A percentile compares a stretch with the other conserved stretches of the same genome.
Evolutionary conservation across 306 rosid species (phyloP).

Genomic region (Aeschynomene evenia): DNA sequence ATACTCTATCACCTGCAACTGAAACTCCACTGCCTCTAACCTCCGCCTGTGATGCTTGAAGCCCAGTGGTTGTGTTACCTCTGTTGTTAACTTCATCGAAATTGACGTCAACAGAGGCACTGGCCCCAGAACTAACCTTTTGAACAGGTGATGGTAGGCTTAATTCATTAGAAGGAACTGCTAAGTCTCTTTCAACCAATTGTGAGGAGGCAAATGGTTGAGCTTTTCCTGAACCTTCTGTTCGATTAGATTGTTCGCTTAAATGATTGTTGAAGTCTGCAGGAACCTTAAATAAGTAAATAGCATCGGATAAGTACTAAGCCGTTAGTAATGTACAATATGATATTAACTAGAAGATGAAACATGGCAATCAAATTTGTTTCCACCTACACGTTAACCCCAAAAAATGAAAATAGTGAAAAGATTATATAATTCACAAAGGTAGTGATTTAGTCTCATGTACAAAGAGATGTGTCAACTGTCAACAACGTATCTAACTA

Average conservation of each 20-base stretch:
- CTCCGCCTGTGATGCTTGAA: conserved; percentile 58
- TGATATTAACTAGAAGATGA: conserved; percentile 21
- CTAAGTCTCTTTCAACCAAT: conserved; percentile 58
- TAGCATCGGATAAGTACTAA: conserved; percentile 45
- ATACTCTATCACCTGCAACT: conserved; percentile 49
- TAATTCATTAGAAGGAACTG: conserved; percentile 58
- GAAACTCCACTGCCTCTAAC: conserved; percentile 56
- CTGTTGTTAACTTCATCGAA: conserved; percentile 57
- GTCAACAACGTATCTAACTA: background rate
- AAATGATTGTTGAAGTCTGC: conserved; percentile 55
- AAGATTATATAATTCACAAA: background rate
- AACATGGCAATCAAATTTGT: conserved; percentile 18
- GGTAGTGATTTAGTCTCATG: conserved; percentile 9
- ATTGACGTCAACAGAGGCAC: conserved; percentile 57
- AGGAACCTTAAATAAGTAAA: conserved; percentile 68
- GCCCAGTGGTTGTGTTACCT: conserved; percentile 46
- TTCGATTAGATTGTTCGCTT: conserved; percentile 54
- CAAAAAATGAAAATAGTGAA: conserved; percentile 8
- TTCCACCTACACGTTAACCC: background rate
- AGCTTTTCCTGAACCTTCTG: conserved; percentile 51
- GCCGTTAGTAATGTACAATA: conserved; percentile 13
- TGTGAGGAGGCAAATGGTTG: conserved; percentile 53
- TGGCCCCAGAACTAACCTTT: conserved; percentile 48
- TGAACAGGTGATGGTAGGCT: conserved; percentile 57
- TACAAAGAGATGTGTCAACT: background rate